These are phyloP conservation scores for Elaeis guineensis DNA, from an alignment of 176 grass and related monocot genomes.

Conservation along the genomic window DNA sequence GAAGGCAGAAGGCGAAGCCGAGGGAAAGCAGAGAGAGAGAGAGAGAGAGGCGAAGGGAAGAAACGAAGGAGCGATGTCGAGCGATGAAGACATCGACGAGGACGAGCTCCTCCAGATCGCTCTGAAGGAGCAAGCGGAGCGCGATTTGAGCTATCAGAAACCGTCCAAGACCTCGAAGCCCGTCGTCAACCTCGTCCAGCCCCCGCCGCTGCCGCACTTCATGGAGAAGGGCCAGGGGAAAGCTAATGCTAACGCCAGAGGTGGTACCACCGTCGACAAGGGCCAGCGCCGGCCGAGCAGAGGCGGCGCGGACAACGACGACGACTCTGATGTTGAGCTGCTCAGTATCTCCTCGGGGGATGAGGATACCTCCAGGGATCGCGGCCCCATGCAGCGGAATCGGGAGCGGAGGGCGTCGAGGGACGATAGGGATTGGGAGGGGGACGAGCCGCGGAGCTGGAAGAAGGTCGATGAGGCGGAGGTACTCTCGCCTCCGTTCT, in stretches of 20 bases:
- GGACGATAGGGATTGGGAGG: constrained; percentile 77
- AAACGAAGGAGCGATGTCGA: constrained; percentile 34
- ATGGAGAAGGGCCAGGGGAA: constrained; percentile 13
- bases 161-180: constrained; percentile 52
- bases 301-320: constrained; percentile 58
- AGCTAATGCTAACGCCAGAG: not conserved
- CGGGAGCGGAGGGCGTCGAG: constrained; percentile 40
- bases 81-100: constrained; percentile 84
- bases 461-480: constrained; percentile 95
- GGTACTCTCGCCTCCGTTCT: constrained; percentile 27
- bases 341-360: constrained; percentile 97
- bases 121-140: constrained; percentile 77
- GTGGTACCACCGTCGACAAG: not conserved
- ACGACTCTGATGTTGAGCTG: constrained; percentile 90
- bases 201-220: constrained; percentile 30
- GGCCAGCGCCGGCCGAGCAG: constrained; percentile 34
- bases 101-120: constrained; percentile 98
- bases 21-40: too few species aligned
- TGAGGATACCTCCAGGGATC: constrained; percentile 63
- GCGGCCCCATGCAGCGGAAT: constrained; percentile 25
- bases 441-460: constrained; percentile 90
- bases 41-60: too few species aligned
- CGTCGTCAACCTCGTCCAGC: constrained; percentile 84
- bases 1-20: too few species aligned
- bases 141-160: constrained; percentile 86